Evolutionary conservation across 306 rosid species (phyloP).

Genomic region (Hippophae rhamnoides): DNA sequence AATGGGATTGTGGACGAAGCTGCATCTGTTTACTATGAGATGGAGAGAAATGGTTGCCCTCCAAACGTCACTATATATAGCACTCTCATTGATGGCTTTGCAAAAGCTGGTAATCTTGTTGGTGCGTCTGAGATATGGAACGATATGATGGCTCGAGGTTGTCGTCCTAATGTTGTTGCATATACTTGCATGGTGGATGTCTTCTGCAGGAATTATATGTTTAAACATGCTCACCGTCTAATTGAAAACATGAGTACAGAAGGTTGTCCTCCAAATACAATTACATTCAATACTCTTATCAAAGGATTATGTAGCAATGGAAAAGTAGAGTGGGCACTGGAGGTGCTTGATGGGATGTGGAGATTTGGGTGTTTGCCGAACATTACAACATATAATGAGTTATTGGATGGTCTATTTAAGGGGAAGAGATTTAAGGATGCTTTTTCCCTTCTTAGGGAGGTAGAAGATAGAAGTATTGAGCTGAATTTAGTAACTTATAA

Average conservation of each 20-base stretch:
- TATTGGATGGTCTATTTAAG: constrained; percentile 64
- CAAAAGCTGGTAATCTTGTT: constrained; percentile 49
- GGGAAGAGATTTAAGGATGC: constrained; percentile 47
- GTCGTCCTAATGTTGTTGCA: constrained; percentile 66
- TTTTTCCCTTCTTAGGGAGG: constrained; percentile 44
- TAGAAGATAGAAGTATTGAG: constrained; percentile 39
- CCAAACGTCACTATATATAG: constrained; percentile 66
- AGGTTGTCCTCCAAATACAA: constrained; percentile 66
- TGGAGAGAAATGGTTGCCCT: constrained; percentile 41
- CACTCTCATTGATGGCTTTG: constrained; percentile 59
- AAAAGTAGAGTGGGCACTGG: constrained; percentile 55
- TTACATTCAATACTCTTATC: constrained; percentile 62
- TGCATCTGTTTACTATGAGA: constrained; percentile 32
- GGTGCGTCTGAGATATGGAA: constrained; percentile 75
- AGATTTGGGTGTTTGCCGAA: constrained; percentile 52
- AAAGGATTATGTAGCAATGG: constrained; percentile 59
- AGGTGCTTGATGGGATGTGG: constrained; percentile 53
- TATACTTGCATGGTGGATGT: constrained; percentile 77
- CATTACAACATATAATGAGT: constrained; percentile 60
- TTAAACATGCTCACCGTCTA: constrained; percentile 46
- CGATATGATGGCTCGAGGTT: constrained; percentile 57
- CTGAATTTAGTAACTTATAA: constrained; percentile 58
- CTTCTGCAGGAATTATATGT: constrained; percentile 57
- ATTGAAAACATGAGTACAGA: constrained; percentile 51
- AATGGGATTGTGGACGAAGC: constrained; percentile 44